Evolutionary conservation across 352 stramenopile species (phyloP).

Genomic region (Peronosclerospora sorghi): DNA sequence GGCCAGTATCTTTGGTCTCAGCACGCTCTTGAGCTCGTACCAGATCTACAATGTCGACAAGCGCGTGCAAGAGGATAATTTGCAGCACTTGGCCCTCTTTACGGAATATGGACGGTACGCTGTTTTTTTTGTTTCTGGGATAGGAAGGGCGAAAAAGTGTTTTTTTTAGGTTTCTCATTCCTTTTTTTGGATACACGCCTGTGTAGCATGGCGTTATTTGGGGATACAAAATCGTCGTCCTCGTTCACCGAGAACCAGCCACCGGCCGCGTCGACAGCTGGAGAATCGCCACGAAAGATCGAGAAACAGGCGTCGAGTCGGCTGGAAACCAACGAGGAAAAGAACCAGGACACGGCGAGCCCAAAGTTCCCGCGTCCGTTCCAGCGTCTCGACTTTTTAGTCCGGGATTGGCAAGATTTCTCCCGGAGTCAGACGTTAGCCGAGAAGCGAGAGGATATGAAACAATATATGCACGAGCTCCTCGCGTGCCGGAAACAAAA

Average conservation of each 20-base stretch:
- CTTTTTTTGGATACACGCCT: neutral
- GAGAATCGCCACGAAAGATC: slow-evolving; percentile 12
- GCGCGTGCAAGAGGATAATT: slow-evolving; percentile 97
- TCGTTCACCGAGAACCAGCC: slow-evolving; percentile 18
- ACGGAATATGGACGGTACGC: slow-evolving; percentile 94
- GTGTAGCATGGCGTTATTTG: slow-evolving; percentile 65
- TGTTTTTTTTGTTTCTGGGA: neutral
- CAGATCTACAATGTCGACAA: slow-evolving; percentile 99
- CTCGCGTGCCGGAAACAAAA: slow-evolving; percentile 88
- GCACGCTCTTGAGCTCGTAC: slow-evolving; percentile 91
- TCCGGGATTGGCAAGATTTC: slow-evolving; percentile 98
- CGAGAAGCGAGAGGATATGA: slow-evolving; percentile 89
- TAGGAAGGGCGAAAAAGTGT: neutral
- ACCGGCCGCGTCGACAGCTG: slow-evolving; percentile 4
- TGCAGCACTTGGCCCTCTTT: slow-evolving; percentile 99
- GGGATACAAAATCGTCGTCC: slow-evolving; percentile 18
- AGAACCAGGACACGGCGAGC: slow-evolving; percentile 15
- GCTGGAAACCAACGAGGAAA: too few relatives aligned
- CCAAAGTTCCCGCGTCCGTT: slow-evolving; percentile 76
- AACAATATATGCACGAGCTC: slow-evolving; percentile 89
- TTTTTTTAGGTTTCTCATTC: neutral
- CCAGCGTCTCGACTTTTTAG: slow-evolving; percentile 97
- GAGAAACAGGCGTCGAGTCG: slow-evolving; percentile 39
- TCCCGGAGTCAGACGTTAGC: slow-evolving; percentile 82
- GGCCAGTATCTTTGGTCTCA: slow-evolving; percentile 97